These are phyloP conservation scores for Rubroboletus pulcherrimus DNA, from an alignment of 768 basidiomycete species.

Conservation along the genomic window DNA sequence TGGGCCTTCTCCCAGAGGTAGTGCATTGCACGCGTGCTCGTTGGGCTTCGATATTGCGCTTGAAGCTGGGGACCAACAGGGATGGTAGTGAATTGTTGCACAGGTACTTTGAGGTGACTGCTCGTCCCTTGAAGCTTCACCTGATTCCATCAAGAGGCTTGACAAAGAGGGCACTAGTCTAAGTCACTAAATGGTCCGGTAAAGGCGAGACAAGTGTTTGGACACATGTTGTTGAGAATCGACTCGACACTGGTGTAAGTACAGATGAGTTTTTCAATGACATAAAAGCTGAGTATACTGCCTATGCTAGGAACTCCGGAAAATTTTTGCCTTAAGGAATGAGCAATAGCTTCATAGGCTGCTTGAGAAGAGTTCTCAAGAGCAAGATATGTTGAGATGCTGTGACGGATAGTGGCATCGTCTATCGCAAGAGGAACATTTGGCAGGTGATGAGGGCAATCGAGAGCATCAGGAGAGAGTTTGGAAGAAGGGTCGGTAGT, in stretches of 20 bases:
- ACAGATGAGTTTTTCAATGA: constrained; percentile 2
- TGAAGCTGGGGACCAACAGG: constrained; percentile 43
- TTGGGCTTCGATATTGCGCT: constrained; percentile 26
- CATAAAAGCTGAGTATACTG: background rate
- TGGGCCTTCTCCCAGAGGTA: constrained; percentile 22
- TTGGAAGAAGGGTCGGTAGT: background rate
- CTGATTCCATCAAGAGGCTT: constrained; percentile 27
- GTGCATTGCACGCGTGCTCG: constrained; percentile 23
- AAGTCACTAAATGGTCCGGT: constrained; percentile 35
- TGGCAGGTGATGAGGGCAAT: background rate
- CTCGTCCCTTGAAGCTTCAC: too few relatives aligned
- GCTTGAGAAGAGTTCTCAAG: background rate
- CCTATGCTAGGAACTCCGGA: background rate
- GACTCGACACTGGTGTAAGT: constrained; percentile 30
- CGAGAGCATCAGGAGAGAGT: background rate
- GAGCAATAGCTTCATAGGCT: background rate
- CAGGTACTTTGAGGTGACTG: constrained; percentile 21
- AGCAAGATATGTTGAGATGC: background rate
- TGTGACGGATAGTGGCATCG: background rate
- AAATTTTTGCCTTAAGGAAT: background rate
- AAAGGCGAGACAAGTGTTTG: constrained; percentile 38
- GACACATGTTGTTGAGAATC: constrained; percentile 40
- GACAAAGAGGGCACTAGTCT: constrained; percentile 32
- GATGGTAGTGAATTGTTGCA: constrained; percentile 35
- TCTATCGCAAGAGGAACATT: background rate